A percentile compares a stretch with the other conserved stretches of the same genome.
Evolutionary conservation across 148 eudicot species (phyloP).

Genomic region (Camellia sinensis): DNA sequence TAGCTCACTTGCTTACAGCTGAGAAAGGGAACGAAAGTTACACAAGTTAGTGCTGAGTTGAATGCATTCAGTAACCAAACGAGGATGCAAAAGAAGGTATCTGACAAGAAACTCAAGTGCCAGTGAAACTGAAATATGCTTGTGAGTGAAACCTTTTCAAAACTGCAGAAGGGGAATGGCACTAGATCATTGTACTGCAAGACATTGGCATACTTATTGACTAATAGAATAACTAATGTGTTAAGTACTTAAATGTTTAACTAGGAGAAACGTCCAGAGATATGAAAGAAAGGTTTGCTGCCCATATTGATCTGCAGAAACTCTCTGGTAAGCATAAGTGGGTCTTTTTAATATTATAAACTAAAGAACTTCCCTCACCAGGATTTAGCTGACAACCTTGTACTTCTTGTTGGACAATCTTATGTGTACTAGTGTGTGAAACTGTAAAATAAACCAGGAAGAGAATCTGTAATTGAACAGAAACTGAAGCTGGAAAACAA

Average conservation of each 20-base stretch:
- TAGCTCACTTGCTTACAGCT: background rate
- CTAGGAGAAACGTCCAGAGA: background rate
- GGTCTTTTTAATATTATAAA: background rate
- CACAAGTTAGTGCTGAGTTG: background rate
- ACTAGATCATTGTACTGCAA: background rate
- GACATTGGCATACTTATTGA: background rate
- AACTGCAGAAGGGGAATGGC: slow-evolving; percentile 3
- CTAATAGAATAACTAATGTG: background rate
- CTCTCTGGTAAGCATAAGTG: background rate
- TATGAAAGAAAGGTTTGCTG: background rate
- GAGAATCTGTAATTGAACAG: no score
- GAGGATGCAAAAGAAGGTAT: background rate
- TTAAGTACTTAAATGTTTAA: background rate
- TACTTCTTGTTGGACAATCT: no score
- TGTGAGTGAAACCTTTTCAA: background rate
- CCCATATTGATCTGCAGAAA: slow-evolving; percentile 9
- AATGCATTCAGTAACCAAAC: background rate
- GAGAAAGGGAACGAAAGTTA: background rate
- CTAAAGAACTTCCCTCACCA: background rate
- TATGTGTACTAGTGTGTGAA: no score
- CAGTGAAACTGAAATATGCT: background rate
- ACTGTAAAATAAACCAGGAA: no score
- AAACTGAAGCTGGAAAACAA: no score
- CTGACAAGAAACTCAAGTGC: background rate
- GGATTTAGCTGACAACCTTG: background rate